Evolutionary conservation across 805 yeast species (phyloP).

Genomic region (Isabelozyma heimii): DNA sequence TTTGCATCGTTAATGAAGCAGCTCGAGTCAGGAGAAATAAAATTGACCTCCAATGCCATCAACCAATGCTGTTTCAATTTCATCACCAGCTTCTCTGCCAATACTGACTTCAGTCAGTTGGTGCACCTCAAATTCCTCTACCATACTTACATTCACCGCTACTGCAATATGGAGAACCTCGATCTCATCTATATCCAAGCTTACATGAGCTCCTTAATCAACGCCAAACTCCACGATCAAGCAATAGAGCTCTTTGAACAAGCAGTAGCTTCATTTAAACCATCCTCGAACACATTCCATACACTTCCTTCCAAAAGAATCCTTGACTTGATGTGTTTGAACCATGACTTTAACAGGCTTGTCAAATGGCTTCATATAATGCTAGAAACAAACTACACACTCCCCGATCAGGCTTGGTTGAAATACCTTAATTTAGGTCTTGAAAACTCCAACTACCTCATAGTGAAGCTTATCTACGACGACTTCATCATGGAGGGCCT

Average conservation of each 20-base stretch:
- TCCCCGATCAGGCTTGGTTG: constrained; percentile 17
- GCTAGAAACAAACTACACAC: constrained; percentile 2
- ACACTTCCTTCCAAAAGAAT: constrained; percentile 16
- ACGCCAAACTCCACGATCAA: constrained; percentile 17
- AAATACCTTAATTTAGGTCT: constrained; percentile 21
- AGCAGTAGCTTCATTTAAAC: not conserved
- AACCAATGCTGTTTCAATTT: not conserved
- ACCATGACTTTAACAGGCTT: constrained; percentile 21
- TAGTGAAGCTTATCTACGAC: constrained; percentile 26
- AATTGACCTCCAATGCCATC: not conserved
- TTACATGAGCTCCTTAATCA: constrained; percentile 18
- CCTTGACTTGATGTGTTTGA: constrained; percentile 11
- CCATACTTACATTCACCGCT: constrained; percentile 10
- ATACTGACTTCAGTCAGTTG: constrained; percentile 17
- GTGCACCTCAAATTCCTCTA: constrained; percentile 19
- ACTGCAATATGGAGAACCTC: constrained; percentile 2
- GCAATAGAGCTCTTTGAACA: constrained; percentile 18
- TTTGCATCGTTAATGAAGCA: constrained; percentile 1
- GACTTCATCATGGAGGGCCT: constrained; percentile 27
- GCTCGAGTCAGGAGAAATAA: not conserved
- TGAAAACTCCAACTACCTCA: constrained; percentile 18
- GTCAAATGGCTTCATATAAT: constrained; percentile 9
- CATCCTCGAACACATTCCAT: not conserved
- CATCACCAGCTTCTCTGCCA: constrained; percentile 4
- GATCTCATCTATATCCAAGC: constrained; percentile 19